phyloP scores from a whole-genome alignment of 2,329 filamentous ascomycete genomes.

The Nothopassalora personata region DNA sequence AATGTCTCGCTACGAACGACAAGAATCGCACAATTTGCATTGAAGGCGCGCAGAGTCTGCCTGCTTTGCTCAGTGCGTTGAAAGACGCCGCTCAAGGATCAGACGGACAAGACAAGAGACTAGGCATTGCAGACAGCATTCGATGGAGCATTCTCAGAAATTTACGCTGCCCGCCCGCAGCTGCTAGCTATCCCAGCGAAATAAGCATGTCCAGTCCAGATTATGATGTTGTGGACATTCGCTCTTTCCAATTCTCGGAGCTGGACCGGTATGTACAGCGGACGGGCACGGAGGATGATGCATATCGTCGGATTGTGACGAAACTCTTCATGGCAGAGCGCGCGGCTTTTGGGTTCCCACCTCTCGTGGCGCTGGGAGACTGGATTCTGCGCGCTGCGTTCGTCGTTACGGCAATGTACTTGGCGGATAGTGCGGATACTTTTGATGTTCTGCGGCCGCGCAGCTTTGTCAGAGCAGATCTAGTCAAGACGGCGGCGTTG shows the following conservation, averaged over 20 bases:
- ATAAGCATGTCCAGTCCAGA: slow-evolving; percentile 7
- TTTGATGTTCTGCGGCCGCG: slow-evolving; percentile 27
- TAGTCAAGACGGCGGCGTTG: slow-evolving; percentile 11
- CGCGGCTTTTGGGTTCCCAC: slow-evolving; percentile 35
- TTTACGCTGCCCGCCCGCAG: slow-evolving; percentile 38
- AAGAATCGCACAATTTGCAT: slow-evolving; percentile 57
- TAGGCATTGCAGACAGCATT: slow-evolving; percentile 20
- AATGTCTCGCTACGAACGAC: slow-evolving; percentile 47
- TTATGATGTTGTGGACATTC: slow-evolving; percentile 31
- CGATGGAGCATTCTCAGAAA: slow-evolving; percentile 36
- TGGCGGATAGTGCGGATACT: slow-evolving; percentile 14
- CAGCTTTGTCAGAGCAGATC: slow-evolving; percentile 17
- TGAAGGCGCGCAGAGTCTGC: slow-evolving; percentile 51
- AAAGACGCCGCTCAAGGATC: slow-evolving; percentile 4
- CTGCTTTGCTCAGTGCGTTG: slow-evolving; percentile 37
- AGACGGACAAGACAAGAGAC: not conserved
- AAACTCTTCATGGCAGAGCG: slow-evolving; percentile 42
- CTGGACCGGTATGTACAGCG: slow-evolving; percentile 36
- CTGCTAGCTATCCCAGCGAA: slow-evolving; percentile 33
- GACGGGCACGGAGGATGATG: slow-evolving; percentile 17
- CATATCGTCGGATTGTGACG: slow-evolving; percentile 36
- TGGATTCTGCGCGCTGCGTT: slow-evolving; percentile 22
- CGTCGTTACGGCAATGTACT: slow-evolving; percentile 22
- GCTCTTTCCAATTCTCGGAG: slow-evolving; percentile 34
- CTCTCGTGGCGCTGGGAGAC: slow-evolving; percentile 29